Conservation (phyloP, 2,329 filamentous ascomycete genomes). For the Colletotrichum sp. region DNA sequence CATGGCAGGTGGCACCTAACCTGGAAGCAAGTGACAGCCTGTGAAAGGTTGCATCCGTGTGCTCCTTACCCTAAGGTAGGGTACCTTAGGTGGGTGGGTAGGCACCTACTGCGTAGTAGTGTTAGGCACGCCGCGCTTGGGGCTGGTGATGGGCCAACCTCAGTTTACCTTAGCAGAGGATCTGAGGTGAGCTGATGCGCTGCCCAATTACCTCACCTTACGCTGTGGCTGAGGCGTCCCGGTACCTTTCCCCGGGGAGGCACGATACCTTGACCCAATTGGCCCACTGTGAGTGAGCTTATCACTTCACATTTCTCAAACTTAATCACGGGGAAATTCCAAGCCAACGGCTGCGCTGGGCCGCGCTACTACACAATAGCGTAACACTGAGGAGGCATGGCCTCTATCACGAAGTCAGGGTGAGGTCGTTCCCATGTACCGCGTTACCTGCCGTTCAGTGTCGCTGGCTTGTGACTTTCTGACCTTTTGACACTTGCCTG, state of each 20-base stretch:
- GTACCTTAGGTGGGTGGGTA: neutral
- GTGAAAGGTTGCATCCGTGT: neutral
- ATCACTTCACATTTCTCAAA: neutral
- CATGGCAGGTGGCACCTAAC: neutral
- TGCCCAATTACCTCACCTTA: neutral
- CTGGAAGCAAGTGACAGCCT: neutral
- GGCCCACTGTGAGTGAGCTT: neutral
- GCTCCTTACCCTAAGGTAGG: too few species aligned
- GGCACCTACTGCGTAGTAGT: neutral
- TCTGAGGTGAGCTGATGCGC: neutral
- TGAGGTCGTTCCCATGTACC: neutral
- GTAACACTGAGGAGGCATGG: neutral
- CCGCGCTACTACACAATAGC: neutral
- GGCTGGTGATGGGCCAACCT: neutral
- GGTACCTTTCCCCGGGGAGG: neutral
- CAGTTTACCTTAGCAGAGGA: too few species aligned
- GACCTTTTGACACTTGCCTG: neutral
- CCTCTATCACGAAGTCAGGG: neutral
- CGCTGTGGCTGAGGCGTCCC: neutral
- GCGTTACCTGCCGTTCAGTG: neutral
- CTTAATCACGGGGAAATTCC: slow-evolving; percentile 7
- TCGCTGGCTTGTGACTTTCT: neutral
- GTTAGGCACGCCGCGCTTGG: neutral
- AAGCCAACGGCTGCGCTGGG: neutral
- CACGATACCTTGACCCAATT: neutral